Evolutionary conservation across 108 stramenopile species (phyloP).

Genomic region (Conticribra guillardii): DNA sequence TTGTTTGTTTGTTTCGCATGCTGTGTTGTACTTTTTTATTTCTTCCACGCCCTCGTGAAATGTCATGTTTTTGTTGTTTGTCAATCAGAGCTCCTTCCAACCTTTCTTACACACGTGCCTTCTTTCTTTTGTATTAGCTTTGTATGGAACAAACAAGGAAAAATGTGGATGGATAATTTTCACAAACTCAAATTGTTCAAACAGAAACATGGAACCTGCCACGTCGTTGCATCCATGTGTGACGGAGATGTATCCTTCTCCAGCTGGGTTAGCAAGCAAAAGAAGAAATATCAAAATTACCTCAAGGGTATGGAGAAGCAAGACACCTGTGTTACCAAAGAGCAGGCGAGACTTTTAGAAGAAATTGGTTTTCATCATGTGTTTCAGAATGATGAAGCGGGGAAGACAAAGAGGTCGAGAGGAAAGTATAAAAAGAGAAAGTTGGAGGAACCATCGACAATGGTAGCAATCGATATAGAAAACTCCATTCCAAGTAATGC

Average conservation of each 20-base stretch:
- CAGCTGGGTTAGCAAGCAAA: constrained; percentile 38
- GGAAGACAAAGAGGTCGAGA: background rate
- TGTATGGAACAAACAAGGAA: constrained; percentile 34
- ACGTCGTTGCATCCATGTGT: constrained; percentile 15
- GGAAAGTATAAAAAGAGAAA: background rate
- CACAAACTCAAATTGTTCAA: constrained; percentile 37
- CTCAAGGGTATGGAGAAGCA: constrained; percentile 7
- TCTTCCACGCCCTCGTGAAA: too few relatives aligned
- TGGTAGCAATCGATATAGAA: too few relatives aligned
- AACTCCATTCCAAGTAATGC: too few relatives aligned
- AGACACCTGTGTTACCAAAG: constrained; percentile 13
- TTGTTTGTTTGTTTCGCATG: background rate
- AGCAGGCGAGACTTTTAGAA: constrained; percentile 23
- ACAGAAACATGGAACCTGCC: constrained; percentile 21
- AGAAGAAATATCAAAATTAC: constrained; percentile 12
- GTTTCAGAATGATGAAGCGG: constrained; percentile 1
- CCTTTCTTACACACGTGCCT: background rate
- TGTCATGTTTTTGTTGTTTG: too few relatives aligned
- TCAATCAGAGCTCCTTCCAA: too few relatives aligned
- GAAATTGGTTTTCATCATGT: constrained; percentile 16
- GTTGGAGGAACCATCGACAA: too few relatives aligned
- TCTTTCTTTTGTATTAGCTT: constrained; percentile 8
- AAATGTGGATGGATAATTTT: constrained; percentile 35
- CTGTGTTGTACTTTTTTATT: too few relatives aligned
- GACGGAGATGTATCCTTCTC: constrained; percentile 23